Base-by-base conservation (phyloP, 164 flowering plant species). In the Piper betle region DNA sequence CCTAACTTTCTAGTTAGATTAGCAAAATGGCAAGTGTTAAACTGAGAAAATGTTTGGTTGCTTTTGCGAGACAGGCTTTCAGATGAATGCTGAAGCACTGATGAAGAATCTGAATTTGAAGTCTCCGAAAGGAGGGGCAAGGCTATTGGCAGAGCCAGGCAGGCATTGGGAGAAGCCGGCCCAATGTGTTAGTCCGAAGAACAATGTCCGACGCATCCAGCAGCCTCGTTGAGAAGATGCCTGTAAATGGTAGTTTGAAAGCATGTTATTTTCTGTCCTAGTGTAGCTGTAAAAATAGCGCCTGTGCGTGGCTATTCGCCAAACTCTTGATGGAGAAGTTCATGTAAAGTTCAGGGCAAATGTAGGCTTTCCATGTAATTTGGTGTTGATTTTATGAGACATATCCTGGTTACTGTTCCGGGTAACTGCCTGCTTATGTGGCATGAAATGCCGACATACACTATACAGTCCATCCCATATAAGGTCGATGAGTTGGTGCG, bases 131-230 rank as follows among this genome's bases (percentile, higher is more conserved):
- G 65, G 62, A 54, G 66, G 67, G 37, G 54, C 59, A 37, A 72
- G 57, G 66, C 42, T 68, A 56, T 42, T 64, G 6, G 43, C 62
- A 39, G 77, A 69, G 9, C 66, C 71, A 12, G 62, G 78, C 1
- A 83, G 74, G 66, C 73, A 75, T 71, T 60, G 55, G 37, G 86
- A 83, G 77, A 85, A 80, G 65, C 75, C 82, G 18, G 73, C 70
- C 16, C 78, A 79, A 71, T 25, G 53, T 10, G 59, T 71, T 42
- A 78, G 75, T 70, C 76, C 82, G 0, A 83, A 74, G 55, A 62
- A 59, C 72, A 74, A 74, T 68, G 74, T 75, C 54, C 81, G 80
- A 3, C 70, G 73, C 68, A 78, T 78, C 65, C 73, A 75, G 55
- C 81, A 72, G 72, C 90, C 88, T 9, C 87, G 81, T 53, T 81